These are phyloP conservation scores for Coniochaeta sp. DNA, from an alignment of 2,329 filamentous ascomycete genomes.

Conservation along the genomic window DNA sequence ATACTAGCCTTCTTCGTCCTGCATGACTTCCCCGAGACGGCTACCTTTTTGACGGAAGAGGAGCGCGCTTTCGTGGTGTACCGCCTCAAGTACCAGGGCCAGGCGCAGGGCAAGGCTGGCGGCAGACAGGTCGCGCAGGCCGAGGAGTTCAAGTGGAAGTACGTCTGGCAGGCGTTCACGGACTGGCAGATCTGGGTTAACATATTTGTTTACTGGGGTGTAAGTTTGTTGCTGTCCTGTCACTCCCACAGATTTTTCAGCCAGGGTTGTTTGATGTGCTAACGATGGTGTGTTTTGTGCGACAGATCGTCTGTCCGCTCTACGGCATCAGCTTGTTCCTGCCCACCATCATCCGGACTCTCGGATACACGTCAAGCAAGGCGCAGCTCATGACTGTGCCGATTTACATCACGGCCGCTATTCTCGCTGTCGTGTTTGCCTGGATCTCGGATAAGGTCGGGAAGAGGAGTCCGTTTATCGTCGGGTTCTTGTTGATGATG, in stretches of 20 bases:
- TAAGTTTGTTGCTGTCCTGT: conserved; percentile 39
- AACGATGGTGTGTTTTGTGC: no score
- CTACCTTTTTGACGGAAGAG: conserved; percentile 62
- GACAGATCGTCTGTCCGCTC: conserved; percentile 43
- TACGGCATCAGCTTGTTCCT: conserved; percentile 53
- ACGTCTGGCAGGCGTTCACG: conserved; percentile 63
- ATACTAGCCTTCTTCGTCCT: conserved; percentile 62
- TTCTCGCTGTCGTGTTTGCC: conserved; percentile 45
- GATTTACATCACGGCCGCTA: conserved; percentile 56
- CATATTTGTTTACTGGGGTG: conserved; percentile 58
- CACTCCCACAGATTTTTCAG: no score
- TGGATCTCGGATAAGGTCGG: conserved; percentile 48
- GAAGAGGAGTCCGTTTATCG: conserved; percentile 48
- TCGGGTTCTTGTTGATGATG: conserved; percentile 45
- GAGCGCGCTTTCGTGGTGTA: conserved; percentile 66
- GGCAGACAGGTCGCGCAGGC: conserved; percentile 47
- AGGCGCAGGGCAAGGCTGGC: conserved; percentile 14
- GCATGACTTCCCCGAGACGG: conserved; percentile 75
- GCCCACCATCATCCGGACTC: conserved; percentile 55
- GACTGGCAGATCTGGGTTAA: conserved; percentile 73
- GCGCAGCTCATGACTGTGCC: conserved; percentile 61
- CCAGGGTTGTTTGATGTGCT: no score
- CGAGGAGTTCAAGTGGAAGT: conserved; percentile 69
- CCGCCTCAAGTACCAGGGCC: conserved; percentile 60
- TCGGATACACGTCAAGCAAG: conserved; percentile 49